Evolutionary conservation across 345 rosid species (phyloP), one percentile per base, ranked within the genome.

Genomic region (Populus davidiana): DNA sequence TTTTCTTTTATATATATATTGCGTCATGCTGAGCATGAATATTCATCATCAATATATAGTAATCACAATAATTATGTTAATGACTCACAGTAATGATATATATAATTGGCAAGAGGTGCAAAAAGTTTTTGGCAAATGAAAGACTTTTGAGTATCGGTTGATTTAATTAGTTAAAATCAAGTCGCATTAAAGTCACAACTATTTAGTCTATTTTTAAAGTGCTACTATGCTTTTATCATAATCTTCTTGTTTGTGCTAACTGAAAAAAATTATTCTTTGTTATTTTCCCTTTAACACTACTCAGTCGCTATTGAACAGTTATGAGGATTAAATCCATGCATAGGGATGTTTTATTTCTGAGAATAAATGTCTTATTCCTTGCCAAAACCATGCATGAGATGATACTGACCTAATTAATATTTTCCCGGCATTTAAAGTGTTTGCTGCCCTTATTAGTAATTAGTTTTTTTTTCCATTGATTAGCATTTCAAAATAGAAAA

Each of bases 331-430:
- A 27, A 27, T 27, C 27, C 27, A 27, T 27, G 82, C 83, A 36
- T n/a, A 13, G 65, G 31, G 21, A 43, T 79, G 21, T 70, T 69
- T 23, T 62, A 65, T 65, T 79, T 72, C 2, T 63, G 76, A 70
- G 87, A 82, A 85, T 83, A 75, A 71, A 86, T 79, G 81, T 79
- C 75, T 81, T 75, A 79, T 82, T 86, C 86, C 77, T 69, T 70
- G 35, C 77, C 78, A 50, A 62, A 31, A 23, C 67, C 44, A 18
- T 27, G 52, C 63, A 38, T 56, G 65, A 54, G 52, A 80, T 75
- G 73, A 75, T 62, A 56, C 68, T 70, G 59, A 73, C 77, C 65
- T 78, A 59, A 79, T 81, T 49, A 69, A 75, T 75, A 44, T 66
- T 73, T 31, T 68, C 31, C 31, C 41, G 20, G 50, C 29, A 29